Evolutionary conservation across 495 filamentous ascomycete species (phyloP).

Genomic region (Penicillium antarcticum): DNA sequence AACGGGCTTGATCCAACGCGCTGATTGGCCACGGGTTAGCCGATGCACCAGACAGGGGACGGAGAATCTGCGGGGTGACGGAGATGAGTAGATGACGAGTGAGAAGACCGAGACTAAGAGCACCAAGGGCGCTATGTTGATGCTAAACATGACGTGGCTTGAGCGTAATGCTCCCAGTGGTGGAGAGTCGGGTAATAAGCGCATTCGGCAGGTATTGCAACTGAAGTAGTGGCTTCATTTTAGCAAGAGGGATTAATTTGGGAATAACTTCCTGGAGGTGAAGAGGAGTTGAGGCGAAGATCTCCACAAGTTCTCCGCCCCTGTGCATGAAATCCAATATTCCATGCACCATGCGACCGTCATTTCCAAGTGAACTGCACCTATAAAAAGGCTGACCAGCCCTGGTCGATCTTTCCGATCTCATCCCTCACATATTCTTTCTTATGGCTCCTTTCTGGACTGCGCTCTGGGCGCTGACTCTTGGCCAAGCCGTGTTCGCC

Average conservation of each 20-base stretch:
- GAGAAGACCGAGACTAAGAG: background rate
- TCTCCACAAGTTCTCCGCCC: background rate
- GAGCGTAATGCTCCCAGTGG: background rate
- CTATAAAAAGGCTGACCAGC: background rate
- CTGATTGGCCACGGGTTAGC: slow-evolving; percentile 10
- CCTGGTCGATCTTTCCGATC: background rate
- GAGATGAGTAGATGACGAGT: background rate
- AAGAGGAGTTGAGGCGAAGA: background rate
- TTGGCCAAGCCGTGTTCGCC: slow-evolving; percentile 20
- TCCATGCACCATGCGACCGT: background rate
- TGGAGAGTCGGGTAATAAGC: too few relatives aligned
- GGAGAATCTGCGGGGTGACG: slow-evolving; percentile 17
- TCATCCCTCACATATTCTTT: background rate
- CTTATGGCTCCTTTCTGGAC: slow-evolving; percentile 22
- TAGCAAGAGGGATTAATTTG: too few relatives aligned
- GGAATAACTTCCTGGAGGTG: too few relatives aligned
- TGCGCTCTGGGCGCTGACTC: slow-evolving; percentile 23
- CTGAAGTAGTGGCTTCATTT: too few relatives aligned
- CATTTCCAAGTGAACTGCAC: background rate
- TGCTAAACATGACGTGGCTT: background rate
- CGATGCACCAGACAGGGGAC: slow-evolving; percentile 18
- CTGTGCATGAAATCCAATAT: background rate
- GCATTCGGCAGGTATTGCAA: too few relatives aligned
- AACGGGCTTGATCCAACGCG: background rate
- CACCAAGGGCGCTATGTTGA: background rate